These are phyloP conservation scores for Steccherinum ochraceum DNA, from an alignment of 768 basidiomycete species.

Conservation along the genomic window DNA sequence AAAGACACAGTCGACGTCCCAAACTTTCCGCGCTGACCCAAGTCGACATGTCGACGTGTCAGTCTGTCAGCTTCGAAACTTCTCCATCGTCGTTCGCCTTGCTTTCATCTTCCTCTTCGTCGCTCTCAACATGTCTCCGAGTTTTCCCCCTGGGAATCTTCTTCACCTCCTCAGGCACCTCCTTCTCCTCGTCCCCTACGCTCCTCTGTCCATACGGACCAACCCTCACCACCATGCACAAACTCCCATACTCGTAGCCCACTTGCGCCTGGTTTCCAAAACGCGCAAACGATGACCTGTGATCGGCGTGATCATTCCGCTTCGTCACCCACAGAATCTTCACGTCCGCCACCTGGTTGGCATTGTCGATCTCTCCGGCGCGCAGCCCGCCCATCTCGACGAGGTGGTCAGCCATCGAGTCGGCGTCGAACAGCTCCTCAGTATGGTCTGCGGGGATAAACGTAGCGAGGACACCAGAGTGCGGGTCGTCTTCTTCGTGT, in stretches of 20 bases:
- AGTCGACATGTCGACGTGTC: not conserved
- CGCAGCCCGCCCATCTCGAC: not conserved
- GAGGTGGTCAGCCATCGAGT: not conserved
- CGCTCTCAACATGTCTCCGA: not conserved
- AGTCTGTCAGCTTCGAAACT: not conserved
- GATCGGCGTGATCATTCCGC: not conserved
- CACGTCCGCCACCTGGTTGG: slow-evolving; percentile 1
- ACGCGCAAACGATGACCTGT: not conserved
- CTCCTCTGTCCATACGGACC: not conserved
- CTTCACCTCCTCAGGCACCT: not conserved
- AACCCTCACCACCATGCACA: slow-evolving; percentile 7
- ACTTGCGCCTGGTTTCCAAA: slow-evolving; percentile 10
- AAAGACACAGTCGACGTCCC: not conserved
- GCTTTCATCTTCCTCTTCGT: not conserved
- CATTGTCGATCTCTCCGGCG: not conserved
- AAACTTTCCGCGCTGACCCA: not conserved
- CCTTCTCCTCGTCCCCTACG: not conserved
- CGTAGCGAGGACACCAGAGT: not conserved
- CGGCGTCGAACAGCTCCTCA: not conserved
- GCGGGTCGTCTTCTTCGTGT: too few relatives aligned
- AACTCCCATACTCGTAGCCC: slow-evolving; percentile 2
- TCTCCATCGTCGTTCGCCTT: not conserved
- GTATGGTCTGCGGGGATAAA: not conserved
- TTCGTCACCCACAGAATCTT: slow-evolving; percentile 8
- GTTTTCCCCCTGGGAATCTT: not conserved